A percentile compares a stretch with the other conserved stretches of the same genome.
Evolutionary conservation across 495 filamentous ascomycete species (phyloP).

Genomic region (Tirmania nivea): DNA sequence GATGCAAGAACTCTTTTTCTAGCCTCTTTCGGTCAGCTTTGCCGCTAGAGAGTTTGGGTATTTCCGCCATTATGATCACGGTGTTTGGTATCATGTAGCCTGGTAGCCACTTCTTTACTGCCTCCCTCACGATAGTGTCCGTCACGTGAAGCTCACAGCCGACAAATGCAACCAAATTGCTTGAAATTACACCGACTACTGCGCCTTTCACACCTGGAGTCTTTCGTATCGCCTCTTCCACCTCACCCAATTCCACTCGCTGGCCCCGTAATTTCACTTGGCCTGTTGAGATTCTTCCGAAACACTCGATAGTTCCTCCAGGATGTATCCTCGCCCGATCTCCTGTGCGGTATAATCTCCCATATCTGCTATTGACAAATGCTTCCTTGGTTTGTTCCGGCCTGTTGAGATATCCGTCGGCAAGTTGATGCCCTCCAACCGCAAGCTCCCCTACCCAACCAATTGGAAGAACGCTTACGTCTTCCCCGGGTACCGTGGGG

Average conservation of each 20-base stretch:
- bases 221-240: constrained; percentile 45
- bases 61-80: constrained; percentile 33
- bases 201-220: constrained; percentile 30
- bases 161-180: constrained; percentile 46
- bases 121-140: constrained; percentile 26
- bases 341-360: constrained; percentile 59
- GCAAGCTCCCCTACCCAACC: constrained; percentile 63
- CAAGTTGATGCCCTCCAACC: constrained; percentile 58
- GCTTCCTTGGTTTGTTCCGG: constrained; percentile 50
- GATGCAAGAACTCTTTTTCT: constrained; percentile 31
- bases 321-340: constrained; percentile 51
- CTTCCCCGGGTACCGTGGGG: constrained; percentile 13
- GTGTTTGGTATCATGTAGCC: constrained; percentile 57
- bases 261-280: constrained; percentile 72
- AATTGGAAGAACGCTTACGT: constrained; percentile 33
- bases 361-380: constrained; percentile 32
- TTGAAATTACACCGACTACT: constrained; percentile 36
- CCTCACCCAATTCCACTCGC: constrained; percentile 61
- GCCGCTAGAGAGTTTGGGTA: constrained; percentile 55
- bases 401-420: constrained; percentile 62
- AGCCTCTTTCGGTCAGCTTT: constrained; percentile 51
- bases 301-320: constrained; percentile 53
- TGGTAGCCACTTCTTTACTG: constrained; percentile 51
- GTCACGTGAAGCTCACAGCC: constrained; percentile 22
- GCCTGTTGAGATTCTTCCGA: constrained; percentile 54